Percentiles rank a stretch among this genome's conserved stretches.
Evolutionary conservation across 306 rosid species (phyloP).

Genomic region (Calophaca sinica): DNA sequence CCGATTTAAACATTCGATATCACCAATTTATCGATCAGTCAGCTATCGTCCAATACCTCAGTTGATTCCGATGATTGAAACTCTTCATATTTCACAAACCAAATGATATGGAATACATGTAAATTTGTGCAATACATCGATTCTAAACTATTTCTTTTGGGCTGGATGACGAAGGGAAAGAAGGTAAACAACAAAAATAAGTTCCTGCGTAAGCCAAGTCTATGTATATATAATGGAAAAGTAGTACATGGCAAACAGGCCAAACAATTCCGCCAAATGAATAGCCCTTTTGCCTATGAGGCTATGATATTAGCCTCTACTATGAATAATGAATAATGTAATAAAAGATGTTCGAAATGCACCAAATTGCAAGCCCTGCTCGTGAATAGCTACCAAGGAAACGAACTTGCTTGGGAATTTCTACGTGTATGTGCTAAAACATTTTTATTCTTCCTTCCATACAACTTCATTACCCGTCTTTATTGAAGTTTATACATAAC

Average conservation of each 20-base stretch:
- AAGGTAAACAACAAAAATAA: neutral
- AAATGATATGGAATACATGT: neutral
- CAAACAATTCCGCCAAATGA: neutral
- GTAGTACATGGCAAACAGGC: no score
- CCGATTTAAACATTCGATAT: no score
- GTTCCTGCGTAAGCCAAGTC: neutral
- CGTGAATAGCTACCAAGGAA: constrained; percentile 14
- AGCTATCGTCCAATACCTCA: no score
- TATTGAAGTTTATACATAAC: no score
- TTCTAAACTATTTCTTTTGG: neutral
- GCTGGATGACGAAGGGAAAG: neutral
- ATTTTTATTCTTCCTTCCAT: constrained; percentile 30
- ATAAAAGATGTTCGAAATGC: neutral
- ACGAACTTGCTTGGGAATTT: constrained; percentile 22
- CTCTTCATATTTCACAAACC: no score
- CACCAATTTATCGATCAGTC: no score
- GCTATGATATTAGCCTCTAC: neutral
- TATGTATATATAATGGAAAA: neutral
- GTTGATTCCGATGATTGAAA: no score
- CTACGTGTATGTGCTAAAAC: neutral
- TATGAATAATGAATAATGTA: neutral
- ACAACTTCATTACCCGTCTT: constrained; percentile 22
- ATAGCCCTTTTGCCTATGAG: neutral
- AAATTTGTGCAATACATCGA: neutral
- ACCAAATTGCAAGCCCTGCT: constrained; percentile 17